Evolutionary conservation across 1,284 basidiomycete species (phyloP).

Genomic region (Trichosporon coremiiforme): DNA sequence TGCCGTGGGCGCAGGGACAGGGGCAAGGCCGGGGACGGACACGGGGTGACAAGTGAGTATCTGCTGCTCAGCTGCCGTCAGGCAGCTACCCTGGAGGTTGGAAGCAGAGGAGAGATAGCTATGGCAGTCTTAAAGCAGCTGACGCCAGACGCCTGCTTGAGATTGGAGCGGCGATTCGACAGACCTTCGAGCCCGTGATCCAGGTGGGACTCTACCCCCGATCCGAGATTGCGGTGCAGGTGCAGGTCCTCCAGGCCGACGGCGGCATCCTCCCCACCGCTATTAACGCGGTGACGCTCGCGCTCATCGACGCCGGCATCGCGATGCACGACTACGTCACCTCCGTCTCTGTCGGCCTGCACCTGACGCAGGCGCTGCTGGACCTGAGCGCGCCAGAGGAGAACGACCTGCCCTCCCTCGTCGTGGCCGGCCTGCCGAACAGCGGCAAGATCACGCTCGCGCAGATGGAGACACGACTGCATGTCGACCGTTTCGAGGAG

Average conservation of each 20-base stretch:
- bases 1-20: conserved; percentile 81
- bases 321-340: conserved; percentile 88
- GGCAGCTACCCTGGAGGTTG: too few relatives aligned
- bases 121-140: background rate
- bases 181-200: conserved; percentile 93
- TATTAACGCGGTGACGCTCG: conserved; percentile 92
- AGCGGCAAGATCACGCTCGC: conserved; percentile 81
- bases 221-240: conserved; percentile 88
- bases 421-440: conserved; percentile 83
- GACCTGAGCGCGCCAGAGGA: conserved; percentile 89
- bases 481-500: conserved; percentile 88
- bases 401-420: conserved; percentile 81
- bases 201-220: conserved; percentile 89
- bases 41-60: conserved; percentile 80
- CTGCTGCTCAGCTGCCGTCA: too few relatives aligned
- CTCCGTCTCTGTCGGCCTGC: conserved; percentile 76
- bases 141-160: conserved; percentile 77
- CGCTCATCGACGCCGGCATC: conserved; percentile 82
- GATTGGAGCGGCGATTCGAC: conserved; percentile 80
- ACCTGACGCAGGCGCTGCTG: conserved; percentile 70
- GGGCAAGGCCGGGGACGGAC: conserved; percentile 60
- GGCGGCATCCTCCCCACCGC: conserved; percentile 87
- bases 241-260: conserved; percentile 91
- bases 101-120: too few relatives aligned
- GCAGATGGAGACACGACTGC: conserved; percentile 90